phyloP scores from a whole-genome alignment of 441 rosid species.

The Arabidopsis hybrid region DNA sequence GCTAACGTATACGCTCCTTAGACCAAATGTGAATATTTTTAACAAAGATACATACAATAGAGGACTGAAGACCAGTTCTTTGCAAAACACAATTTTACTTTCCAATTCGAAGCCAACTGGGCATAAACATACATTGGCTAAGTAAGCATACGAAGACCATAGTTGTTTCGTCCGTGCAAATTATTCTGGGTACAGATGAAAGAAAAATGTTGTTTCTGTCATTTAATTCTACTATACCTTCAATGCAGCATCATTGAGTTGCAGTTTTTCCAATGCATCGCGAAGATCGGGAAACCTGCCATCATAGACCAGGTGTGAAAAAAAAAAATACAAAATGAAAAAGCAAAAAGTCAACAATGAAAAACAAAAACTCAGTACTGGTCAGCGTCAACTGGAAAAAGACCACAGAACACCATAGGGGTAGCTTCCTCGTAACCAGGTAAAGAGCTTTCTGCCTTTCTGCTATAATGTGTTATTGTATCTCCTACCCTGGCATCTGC shows the following conservation, averaged over 20 bases:
- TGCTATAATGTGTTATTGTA: slow-evolving; percentile 71
- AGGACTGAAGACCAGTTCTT: slow-evolving; percentile 9
- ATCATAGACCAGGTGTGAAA: slow-evolving; percentile 38
- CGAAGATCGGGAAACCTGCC: slow-evolving; percentile 88
- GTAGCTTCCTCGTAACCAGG: slow-evolving; percentile 98
- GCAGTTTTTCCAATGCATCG: slow-evolving; percentile 95
- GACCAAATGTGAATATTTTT: slow-evolving; percentile 19
- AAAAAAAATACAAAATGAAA: slow-evolving; percentile 26
- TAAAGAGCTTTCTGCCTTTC: slow-evolving; percentile 78
- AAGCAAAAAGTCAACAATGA: slow-evolving; percentile 19
- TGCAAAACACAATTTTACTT: not conserved
- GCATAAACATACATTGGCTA: not conserved
- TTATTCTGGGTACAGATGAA: slow-evolving; percentile 6
- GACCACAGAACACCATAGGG: slow-evolving; percentile 98
- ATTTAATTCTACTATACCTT: slow-evolving; percentile 58
- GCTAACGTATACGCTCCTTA: not conserved
- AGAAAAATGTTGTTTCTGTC: slow-evolving; percentile 3
- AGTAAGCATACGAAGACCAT: slow-evolving; percentile 1
- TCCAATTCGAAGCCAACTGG: not conserved
- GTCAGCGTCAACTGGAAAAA: slow-evolving; percentile 98
- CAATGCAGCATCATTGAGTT: slow-evolving; percentile 95
- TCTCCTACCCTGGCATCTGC: slow-evolving; percentile 99
- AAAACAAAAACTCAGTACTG: slow-evolving; percentile 60
- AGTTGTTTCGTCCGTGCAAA: slow-evolving; percentile 8
- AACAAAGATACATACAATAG: slow-evolving; percentile 8